phyloP scores from a whole-genome alignment of 345 rosid species.

The Syzygium aromaticum region DNA sequence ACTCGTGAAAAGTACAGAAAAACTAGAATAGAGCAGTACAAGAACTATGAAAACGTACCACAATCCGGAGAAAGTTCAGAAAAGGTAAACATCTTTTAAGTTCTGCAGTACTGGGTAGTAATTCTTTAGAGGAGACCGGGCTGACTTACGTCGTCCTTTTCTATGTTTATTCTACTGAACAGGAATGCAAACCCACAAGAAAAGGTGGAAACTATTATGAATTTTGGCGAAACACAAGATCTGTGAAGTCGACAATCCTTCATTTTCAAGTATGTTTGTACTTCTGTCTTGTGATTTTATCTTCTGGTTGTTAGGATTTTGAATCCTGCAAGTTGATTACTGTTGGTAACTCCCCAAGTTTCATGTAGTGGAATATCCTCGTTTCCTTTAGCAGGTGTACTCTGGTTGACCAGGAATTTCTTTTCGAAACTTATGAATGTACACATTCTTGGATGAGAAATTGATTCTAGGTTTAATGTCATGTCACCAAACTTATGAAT shows the following conservation, averaged over 20 bases:
- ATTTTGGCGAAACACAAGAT: constrained; percentile 45
- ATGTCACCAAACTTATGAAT: not conserved
- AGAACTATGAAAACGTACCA: constrained; percentile 49
- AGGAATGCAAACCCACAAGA: constrained; percentile 36
- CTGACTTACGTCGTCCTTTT: not conserved
- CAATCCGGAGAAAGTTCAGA: constrained; percentile 40
- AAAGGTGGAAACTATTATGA: constrained; percentile 37
- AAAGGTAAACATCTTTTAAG: constrained; percentile 19
- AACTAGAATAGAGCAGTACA: constrained; percentile 52
- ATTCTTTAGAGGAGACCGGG: not conserved
- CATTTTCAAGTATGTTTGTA: constrained; percentile 39
- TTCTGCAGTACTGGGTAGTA: not conserved
- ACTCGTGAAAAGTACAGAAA: constrained; percentile 42
- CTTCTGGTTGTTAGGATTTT: not conserved
- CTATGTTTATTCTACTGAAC: not conserved
- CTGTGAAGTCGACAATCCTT: constrained; percentile 53
- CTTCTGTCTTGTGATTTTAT: not conserved
- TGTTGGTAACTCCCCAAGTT: not conserved
- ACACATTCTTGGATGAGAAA: not conserved
- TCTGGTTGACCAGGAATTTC: not conserved
- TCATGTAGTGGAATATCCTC: not conserved
- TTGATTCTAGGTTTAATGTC: not conserved
- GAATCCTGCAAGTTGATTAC: not conserved
- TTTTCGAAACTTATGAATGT: not conserved
- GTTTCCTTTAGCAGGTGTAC: not conserved